These are phyloP conservation scores for Penicillium sp. DNA, from an alignment of 2,329 filamentous ascomycete species.

Conservation along the genomic window DNA sequence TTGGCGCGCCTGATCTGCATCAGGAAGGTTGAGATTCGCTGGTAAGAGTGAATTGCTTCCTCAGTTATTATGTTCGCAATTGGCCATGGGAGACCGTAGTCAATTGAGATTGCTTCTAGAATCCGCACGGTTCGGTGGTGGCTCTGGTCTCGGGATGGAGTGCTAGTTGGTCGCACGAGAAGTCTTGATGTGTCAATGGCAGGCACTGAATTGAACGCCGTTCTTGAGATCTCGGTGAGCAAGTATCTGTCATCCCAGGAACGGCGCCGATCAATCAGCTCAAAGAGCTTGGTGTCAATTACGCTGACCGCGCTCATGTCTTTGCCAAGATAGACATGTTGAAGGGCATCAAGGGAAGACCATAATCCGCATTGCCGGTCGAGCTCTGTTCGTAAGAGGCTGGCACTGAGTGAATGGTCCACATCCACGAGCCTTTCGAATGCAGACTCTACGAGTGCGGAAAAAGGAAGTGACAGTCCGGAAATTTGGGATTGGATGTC, in stretches of 20 bases:
- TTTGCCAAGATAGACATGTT: slow-evolving; percentile 70
- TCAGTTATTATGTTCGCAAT: slow-evolving; percentile 69
- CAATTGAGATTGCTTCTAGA: slow-evolving; percentile 61
- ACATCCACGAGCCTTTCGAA: slow-evolving; percentile 74
- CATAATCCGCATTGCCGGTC: slow-evolving; percentile 66
- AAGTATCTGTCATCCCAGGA: slow-evolving; percentile 78
- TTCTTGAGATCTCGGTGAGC: slow-evolving; percentile 72
- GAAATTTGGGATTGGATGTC: slow-evolving; percentile 40
- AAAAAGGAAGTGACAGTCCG: slow-evolving; percentile 39
- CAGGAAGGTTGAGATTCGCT: slow-evolving; percentile 68
- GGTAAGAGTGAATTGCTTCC: slow-evolving; percentile 62
- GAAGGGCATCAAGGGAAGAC: slow-evolving; percentile 62
- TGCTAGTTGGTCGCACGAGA: slow-evolving; percentile 51
- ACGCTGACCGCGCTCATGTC: slow-evolving; percentile 65
- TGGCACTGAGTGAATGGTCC: slow-evolving; percentile 67
- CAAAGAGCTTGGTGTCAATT: slow-evolving; percentile 68
- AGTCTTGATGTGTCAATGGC: slow-evolving; percentile 60
- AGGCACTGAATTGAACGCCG: slow-evolving; percentile 57
- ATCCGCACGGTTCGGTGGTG: slow-evolving; percentile 58
- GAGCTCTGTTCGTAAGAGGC: slow-evolving; percentile 62
- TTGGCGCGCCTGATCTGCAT: slow-evolving; percentile 72
- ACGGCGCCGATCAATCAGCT: slow-evolving; percentile 61
- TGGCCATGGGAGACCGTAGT: slow-evolving; percentile 64
- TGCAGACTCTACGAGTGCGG: slow-evolving; percentile 66
- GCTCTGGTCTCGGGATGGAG: slow-evolving; percentile 43